Evolutionary conservation across 257 asterid species (phyloP), one percentile per base, ranked within the genome.

Genomic region (Penstemon davidsonii): DNA sequence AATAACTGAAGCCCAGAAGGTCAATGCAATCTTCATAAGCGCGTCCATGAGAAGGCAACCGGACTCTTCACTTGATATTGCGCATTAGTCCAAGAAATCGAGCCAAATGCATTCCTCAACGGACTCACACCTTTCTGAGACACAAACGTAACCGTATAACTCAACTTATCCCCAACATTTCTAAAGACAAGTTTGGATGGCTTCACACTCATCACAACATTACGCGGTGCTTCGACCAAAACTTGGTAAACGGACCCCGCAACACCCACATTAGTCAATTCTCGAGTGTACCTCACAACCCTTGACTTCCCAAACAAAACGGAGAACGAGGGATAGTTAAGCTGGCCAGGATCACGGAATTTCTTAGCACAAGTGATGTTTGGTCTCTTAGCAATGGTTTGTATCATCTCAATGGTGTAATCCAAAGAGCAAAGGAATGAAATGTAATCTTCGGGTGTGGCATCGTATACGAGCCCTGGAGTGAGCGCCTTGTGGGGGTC

Each of bases 321-420:
- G 0, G 97, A 87, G 83, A 91, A 91, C 0, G 95, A 91, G 0
- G 97, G 97, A 55, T 91, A 91, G 80, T 91, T 91, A 46, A 91
- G 88, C 83, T 86, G 93, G 18, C 97, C 93, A 0, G 97, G 97
- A 54, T 87, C 85, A 0, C 55, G 57, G 63, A 82, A 81, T 55
- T 73, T 88, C 77, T 68, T 77, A 2, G 84, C 25, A 51, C 97
- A 91, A 2, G 91, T 85, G 53, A 87, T 60, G 33, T 91, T 91
- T 0, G 82, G 78, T 50, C 76, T 83, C 76, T 81, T 86, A 38
- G 69, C 86, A 3, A 91, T 74, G 6, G 76, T 33, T 59, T 79
- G 88, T 7, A 91, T 49, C 64, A 78, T 84, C 5, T 71, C 85
- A 4, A 61, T 5, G 8, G 84, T 78, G 50, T 88, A 88, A 73